These are phyloP conservation scores for Plasmodium adleri DNA, from an alignment of 169 alveolate genomes.

Conservation along the genomic window DNA sequence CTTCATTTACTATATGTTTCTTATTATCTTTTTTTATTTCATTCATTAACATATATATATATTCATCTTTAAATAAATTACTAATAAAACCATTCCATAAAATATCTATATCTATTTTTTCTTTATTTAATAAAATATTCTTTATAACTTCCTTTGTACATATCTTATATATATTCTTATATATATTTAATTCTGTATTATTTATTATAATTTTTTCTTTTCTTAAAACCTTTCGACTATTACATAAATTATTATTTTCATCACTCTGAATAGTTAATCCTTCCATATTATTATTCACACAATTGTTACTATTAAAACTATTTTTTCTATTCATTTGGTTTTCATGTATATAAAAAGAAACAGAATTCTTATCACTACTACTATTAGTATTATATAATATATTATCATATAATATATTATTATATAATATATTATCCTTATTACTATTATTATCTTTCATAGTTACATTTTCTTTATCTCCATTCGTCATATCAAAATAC, in stretches of 20 bases:
- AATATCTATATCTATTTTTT: constrained; percentile 3
- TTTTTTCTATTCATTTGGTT: too few relatives aligned
- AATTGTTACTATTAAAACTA: too few relatives aligned
- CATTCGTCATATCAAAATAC: too few relatives aligned
- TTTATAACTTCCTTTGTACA: constrained; percentile 47
- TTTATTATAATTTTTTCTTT: constrained; percentile 4
- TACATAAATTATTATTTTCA: neutral
- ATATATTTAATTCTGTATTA: constrained; percentile 11
- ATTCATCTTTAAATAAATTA: constrained; percentile 58
- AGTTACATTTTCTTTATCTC: too few relatives aligned
- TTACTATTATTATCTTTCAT: too few relatives aligned
- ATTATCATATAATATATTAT: too few relatives aligned
- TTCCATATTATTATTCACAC: too few relatives aligned
- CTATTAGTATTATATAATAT: too few relatives aligned
- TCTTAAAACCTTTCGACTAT: neutral
- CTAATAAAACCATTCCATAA: constrained; percentile 53
- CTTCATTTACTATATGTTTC: constrained; percentile 25
- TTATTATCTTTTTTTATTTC: constrained; percentile 15
- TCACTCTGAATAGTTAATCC: too few relatives aligned
- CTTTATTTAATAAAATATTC: constrained; percentile 29
- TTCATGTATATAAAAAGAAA: too few relatives aligned
- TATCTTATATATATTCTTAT: constrained; percentile 36
- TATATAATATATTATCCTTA: too few relatives aligned
- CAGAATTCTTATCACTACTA: too few relatives aligned
- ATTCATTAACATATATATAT: constrained; percentile 21